Base-by-base conservation (phyloP, 257 asterid genomes). In the Marsdenia floribunda region DNA sequence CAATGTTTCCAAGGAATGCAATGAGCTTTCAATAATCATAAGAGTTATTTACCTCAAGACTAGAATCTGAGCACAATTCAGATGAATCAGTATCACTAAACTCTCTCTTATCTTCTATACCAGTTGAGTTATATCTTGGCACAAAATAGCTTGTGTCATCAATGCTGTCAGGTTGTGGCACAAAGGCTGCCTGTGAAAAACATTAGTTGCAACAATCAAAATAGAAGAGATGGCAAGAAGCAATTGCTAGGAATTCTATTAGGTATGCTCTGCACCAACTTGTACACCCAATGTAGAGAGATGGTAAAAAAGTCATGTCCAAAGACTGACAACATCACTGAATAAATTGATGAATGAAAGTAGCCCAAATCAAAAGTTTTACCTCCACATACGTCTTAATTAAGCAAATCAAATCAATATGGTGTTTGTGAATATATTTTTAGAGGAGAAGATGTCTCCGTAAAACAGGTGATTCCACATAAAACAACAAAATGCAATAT, bases 81-180 rank as follows among this genome's bases (percentile, higher is more conserved):
- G 90, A 85, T 75, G 79, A 69, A 73, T 84, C 94, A 33, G 97
- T 84, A 82, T 83, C 88, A 71, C 76, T 67, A 38, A 82, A 84
- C 83, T 80, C 80, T 44, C 82, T 90, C 35, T 86, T 94, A 74
- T 81, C 84, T 74, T 78, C 88, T 77, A 77, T 82, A 77, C 81
- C 93, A 80, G 68, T 72, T 72, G 90, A 84, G 72, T 84, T 81
- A 78, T 84, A 94, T 61, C 99, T 89, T 70, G 95, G 83, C 42
- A 92, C 90, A 81, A 94, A 92, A 81, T 92, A 94, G 79, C 97
- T 94, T 6, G 97, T 94, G 87, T 94, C 98, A 82, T 90, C 93
- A 70, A 83, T 68, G 44, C 95, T 82, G 77, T 94, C 97, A 68
- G 98, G 91, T 82, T 89, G 89, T 5, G 97, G 97, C 54, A 94